These are phyloP conservation scores for Stemphylium lycopersici DNA, from an alignment of 2,329 filamentous ascomycete genomes.

Conservation along the genomic window DNA sequence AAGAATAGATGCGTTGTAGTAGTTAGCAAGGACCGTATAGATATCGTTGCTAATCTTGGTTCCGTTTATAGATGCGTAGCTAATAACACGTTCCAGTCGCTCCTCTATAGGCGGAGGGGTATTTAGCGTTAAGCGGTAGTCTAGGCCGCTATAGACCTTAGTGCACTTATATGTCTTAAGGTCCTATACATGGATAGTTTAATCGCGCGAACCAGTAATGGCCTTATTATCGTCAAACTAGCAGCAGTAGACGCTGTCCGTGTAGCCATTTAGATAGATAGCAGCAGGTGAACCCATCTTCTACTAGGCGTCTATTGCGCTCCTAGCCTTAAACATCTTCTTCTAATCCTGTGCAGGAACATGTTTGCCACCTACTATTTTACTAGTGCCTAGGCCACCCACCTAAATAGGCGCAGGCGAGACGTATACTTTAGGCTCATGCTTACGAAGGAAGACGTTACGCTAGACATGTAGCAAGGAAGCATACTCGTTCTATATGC, in stretches of 20 bases:
- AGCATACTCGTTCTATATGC: constrained; percentile 61
- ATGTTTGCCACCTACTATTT: constrained; percentile 55
- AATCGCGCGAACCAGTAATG: constrained; percentile 93
- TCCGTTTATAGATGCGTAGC: constrained; percentile 56
- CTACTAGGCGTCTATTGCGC: constrained; percentile 80
- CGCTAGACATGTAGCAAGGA: constrained; percentile 67
- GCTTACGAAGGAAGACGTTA: constrained; percentile 64
- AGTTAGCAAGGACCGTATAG: constrained; percentile 57
- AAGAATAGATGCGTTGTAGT: constrained; percentile 90
- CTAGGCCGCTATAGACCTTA: constrained; percentile 81
- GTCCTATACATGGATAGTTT: constrained; percentile 96
- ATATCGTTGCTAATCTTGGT: constrained; percentile 54
- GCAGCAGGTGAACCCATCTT: constrained; percentile 76
- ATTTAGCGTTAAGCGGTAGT: constrained; percentile 61
- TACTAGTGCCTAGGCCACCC: constrained; percentile 61
- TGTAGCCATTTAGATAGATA: constrained; percentile 90
- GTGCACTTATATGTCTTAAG: constrained; percentile 85
- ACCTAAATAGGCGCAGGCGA: constrained; percentile 56
- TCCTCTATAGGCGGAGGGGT: constrained; percentile 51
- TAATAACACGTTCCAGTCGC: constrained; percentile 53
- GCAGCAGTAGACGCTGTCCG: constrained; percentile 95
- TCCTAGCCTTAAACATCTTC: constrained; percentile 78
- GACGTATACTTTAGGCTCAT: constrained; percentile 54
- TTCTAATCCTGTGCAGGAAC: constrained; percentile 74
- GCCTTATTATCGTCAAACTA: constrained; percentile 99